These are phyloP conservation scores for Mollisia scopiformis DNA, from an alignment of 2,329 filamentous ascomycete species.

Conservation along the genomic window DNA sequence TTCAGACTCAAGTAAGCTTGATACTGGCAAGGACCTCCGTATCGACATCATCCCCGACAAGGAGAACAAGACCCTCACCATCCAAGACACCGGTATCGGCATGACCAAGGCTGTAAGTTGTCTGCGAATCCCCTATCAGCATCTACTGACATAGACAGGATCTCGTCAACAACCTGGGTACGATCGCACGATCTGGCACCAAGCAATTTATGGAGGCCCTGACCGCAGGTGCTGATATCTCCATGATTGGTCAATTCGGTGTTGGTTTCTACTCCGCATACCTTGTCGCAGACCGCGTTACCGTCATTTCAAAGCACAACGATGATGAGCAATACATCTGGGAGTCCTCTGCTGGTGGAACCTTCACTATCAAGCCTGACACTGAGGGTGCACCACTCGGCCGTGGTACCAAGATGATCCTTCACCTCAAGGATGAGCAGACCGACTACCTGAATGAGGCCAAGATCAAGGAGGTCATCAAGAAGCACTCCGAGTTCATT, in stretches of 20 bases:
- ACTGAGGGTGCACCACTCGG: conserved; percentile 89
- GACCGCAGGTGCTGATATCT: conserved; percentile 96
- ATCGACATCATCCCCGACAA: conserved; percentile 99
- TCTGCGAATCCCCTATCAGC: conserved; percentile 8
- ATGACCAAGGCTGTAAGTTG: conserved; percentile 98
- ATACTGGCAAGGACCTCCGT: conserved; percentile 95
- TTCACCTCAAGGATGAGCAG: conserved; percentile 99
- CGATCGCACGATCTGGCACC: conserved; percentile 97
- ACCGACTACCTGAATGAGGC: conserved; percentile 96
- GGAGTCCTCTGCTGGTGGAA: conserved; percentile 97
- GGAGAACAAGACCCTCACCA: conserved; percentile 95
- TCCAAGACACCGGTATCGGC: conserved; percentile 98
- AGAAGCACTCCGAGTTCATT: conserved; percentile 99
- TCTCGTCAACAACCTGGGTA: conserved; percentile 99
- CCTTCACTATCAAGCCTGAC: conserved; percentile 90
- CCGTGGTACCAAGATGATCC: conserved; percentile 96
- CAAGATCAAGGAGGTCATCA: conserved; percentile 99
- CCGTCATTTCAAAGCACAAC: conserved; percentile 97
- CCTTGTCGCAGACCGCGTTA: conserved; percentile 96
- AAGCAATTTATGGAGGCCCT: conserved; percentile 99
- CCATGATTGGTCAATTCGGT: conserved; percentile 99
- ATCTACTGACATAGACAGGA: conserved; percentile 63
- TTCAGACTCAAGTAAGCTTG: conserved; percentile 96
- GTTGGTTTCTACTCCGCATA: conserved; percentile 99
- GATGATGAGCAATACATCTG: conserved; percentile 99